These are phyloP conservation scores for Orbilia quercus DNA, from an alignment of 2,329 filamentous ascomycete genomes.

Conservation along the genomic window DNA sequence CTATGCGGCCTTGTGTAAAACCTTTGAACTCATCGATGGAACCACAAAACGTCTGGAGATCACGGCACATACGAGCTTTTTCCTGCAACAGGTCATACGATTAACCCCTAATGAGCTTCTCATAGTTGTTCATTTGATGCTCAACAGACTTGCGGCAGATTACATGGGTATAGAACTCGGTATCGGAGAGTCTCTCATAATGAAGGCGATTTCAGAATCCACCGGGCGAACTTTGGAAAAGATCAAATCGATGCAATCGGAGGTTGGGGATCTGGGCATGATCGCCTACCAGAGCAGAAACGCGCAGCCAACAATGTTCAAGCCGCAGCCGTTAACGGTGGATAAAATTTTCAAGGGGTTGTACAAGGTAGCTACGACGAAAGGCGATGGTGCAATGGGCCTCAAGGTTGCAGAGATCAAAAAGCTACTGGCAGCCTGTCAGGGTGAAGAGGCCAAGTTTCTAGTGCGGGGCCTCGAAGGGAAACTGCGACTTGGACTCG, in stretches of 20 bases:
- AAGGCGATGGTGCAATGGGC: slow-evolving; percentile 86
- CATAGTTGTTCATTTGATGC: slow-evolving; percentile 91
- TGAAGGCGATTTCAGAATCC: slow-evolving; percentile 96
- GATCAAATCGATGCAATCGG: slow-evolving; percentile 95
- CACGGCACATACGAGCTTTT: slow-evolving; percentile 85
- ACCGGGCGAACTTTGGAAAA: slow-evolving; percentile 87
- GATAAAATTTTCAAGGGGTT: slow-evolving; percentile 86
- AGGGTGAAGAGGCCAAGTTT: slow-evolving; percentile 93
- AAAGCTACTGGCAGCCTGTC: slow-evolving; percentile 91
- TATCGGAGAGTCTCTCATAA: slow-evolving; percentile 98
- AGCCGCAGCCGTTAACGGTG: slow-evolving; percentile 89
- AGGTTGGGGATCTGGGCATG: slow-evolving; percentile 93
- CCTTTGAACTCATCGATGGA: slow-evolving; percentile 93
- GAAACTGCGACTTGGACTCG: slow-evolving; percentile 88
- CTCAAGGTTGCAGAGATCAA: slow-evolving; percentile 95
- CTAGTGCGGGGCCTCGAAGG: slow-evolving; percentile 93
- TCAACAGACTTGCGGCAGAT: slow-evolving; percentile 96
- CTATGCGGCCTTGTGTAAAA: slow-evolving; percentile 92
- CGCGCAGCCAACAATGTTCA: slow-evolving; percentile 98
- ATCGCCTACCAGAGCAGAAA: slow-evolving; percentile 95
- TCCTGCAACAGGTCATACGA: slow-evolving; percentile 91
- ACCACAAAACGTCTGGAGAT: slow-evolving; percentile 92
- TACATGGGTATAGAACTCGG: slow-evolving; percentile 96
- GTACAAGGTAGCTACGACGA: slow-evolving; percentile 85
- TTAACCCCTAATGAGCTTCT: slow-evolving; percentile 88